Percentiles rank a stretch among this genome's conserved stretches.
Conservation (phyloP, 192 early-diverging fungal species). For the Cetraspora pellucida region DNA sequence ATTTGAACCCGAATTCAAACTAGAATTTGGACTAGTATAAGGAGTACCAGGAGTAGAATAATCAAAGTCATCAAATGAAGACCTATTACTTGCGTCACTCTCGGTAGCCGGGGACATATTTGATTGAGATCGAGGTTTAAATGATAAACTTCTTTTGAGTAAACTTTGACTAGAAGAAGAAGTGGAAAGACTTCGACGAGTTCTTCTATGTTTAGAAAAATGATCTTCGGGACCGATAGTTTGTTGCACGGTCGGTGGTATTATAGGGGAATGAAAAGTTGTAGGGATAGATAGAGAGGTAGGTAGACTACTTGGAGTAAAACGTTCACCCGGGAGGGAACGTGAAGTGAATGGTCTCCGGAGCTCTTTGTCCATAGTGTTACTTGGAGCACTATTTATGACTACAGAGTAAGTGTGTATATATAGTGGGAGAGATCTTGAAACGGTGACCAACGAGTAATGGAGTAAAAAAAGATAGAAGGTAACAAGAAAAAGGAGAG, state of each 20-base stretch:
- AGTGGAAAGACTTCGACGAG: constrained; percentile 31
- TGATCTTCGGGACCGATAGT: not conserved
- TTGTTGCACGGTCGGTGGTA: not conserved
- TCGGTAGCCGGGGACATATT: constrained; percentile 1
- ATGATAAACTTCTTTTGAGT: constrained; percentile 29
- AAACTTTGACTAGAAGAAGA: constrained; percentile 31
- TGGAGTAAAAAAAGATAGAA: too few relatives aligned
- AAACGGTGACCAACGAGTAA: too few relatives aligned
- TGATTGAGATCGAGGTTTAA: constrained; percentile 29
- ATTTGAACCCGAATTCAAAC: not conserved
- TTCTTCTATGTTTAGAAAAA: constrained; percentile 21
- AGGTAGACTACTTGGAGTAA: constrained; percentile 14
- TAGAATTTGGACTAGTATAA: constrained; percentile 4
- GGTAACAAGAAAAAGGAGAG: too few relatives aligned
- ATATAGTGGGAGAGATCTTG: too few relatives aligned
- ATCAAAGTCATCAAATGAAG: constrained; percentile 31
- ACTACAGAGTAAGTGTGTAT: too few relatives aligned
- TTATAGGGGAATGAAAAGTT: not conserved
- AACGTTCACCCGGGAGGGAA: constrained; percentile 30
- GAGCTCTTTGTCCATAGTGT: constrained; percentile 15
- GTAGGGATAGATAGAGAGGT: constrained; percentile 12
- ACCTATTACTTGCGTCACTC: constrained; percentile 27
- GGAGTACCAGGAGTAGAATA: constrained; percentile 27
- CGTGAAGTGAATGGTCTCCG: constrained; percentile 25
- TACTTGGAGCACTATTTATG: too few relatives aligned